Evolutionary conservation across 805 yeast species (phyloP).

Genomic region (Saccharomyces jurei): DNA sequence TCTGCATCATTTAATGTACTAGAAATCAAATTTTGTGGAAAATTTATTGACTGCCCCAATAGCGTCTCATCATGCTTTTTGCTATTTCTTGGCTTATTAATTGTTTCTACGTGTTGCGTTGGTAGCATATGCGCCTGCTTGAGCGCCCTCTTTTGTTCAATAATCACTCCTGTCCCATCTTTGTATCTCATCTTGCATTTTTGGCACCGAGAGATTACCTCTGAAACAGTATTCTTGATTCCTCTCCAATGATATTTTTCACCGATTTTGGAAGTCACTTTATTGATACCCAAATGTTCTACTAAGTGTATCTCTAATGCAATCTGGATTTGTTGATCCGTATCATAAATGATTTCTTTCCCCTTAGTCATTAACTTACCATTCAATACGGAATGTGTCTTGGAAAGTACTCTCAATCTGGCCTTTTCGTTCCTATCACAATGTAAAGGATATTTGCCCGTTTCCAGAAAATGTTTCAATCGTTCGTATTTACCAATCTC

Average conservation of each 20-base stretch:
- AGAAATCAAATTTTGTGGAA: neutral
- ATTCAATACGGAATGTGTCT: conserved; percentile 62
- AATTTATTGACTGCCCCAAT: neutral
- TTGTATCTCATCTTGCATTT: conserved; percentile 52
- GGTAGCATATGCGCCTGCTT: conserved; percentile 26
- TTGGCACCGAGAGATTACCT: conserved; percentile 66
- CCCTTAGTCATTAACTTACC: conserved; percentile 73
- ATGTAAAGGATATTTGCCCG: conserved; percentile 80
- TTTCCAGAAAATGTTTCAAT: conserved; percentile 66
- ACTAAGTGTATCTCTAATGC: conserved; percentile 61
- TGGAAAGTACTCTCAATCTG: conserved; percentile 64
- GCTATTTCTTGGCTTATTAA: neutral
- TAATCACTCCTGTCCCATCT: conserved; percentile 29
- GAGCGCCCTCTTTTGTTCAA: conserved; percentile 14
- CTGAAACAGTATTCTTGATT: conserved; percentile 78
- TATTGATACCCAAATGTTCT: conserved; percentile 83
- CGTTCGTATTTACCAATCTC: conserved; percentile 55
- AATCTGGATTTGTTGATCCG: conserved; percentile 63
- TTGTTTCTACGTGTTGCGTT: conserved; percentile 1
- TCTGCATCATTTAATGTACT: neutral
- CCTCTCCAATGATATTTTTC: conserved; percentile 87
- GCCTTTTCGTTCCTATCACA: conserved; percentile 81
- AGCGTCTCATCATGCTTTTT: neutral
- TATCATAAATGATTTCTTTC: conserved; percentile 75
- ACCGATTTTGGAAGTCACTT: conserved; percentile 67